These are phyloP conservation scores for Bipolaris cookei DNA, from an alignment of 2,329 filamentous ascomycete species.

Conservation along the genomic window DNA sequence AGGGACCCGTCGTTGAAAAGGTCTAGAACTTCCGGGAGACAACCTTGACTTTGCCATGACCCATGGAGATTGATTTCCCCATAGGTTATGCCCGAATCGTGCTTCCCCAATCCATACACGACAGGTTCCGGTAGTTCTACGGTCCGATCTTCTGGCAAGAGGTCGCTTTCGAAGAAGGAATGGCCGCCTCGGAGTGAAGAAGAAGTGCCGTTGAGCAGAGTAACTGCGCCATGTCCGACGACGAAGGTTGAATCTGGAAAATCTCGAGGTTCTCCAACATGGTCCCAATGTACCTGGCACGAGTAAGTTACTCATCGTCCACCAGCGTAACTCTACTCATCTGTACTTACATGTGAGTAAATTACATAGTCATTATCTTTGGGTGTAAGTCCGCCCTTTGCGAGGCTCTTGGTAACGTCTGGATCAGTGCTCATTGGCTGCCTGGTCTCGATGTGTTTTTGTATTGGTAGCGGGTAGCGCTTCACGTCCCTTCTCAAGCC, in stretches of 20 bases:
- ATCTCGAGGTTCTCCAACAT: slow-evolving; percentile 51
- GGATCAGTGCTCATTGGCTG: slow-evolving; percentile 53
- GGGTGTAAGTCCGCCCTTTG: slow-evolving; percentile 43
- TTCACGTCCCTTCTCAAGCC: slow-evolving; percentile 57
- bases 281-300: slow-evolving; percentile 52
- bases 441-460: slow-evolving; percentile 55
- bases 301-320: neutral
- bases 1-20: slow-evolving; percentile 58
- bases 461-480: slow-evolving; percentile 55
- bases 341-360: slow-evolving; percentile 49
- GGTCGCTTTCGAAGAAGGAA: slow-evolving; percentile 54
- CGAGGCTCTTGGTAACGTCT: slow-evolving; percentile 50
- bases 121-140: slow-evolving; percentile 53
- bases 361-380: slow-evolving; percentile 53
- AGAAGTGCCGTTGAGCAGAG: slow-evolving; percentile 33
- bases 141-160: slow-evolving; percentile 51
- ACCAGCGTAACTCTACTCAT: neutral
- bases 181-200: slow-evolving; percentile 36
- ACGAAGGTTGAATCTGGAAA: slow-evolving; percentile 50
- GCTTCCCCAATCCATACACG: neutral
- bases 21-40: slow-evolving; percentile 56
- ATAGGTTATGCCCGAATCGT: neutral
- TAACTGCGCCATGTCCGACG: slow-evolving; percentile 44
- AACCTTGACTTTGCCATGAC: slow-evolving; percentile 54
- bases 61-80: slow-evolving; percentile 20